Evolutionary conservation across 2,329 filamentous ascomycete species (phyloP), one percentile per base, ranked within the genome.

Genomic region (Ophiostoma ips): DNA sequence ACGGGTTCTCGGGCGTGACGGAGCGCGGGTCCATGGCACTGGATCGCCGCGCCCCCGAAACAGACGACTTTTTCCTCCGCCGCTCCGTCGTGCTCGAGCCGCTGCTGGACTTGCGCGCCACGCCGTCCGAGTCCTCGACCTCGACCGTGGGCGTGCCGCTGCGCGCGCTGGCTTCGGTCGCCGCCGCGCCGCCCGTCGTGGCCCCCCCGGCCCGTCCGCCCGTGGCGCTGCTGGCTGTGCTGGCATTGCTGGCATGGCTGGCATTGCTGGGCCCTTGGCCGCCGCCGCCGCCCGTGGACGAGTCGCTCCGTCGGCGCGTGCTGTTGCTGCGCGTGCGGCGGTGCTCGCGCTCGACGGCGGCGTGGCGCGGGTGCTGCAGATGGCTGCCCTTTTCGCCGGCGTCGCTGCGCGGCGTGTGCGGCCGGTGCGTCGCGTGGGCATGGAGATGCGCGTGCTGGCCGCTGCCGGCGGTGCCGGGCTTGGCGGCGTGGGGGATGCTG

Each of bases 1-100:
- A 77, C 5, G 74, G 66, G 16, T 68, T 67, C 38, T 79, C 75
- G 1, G 75, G 75, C 3, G 75, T 77, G 3, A 73, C 66, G 5
- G 73, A 77, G 47, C 75, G 63, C 4, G 70, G 71, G 46, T 77
- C 73, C 21, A 33, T 21, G 4, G 64, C 63, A 0, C 66, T 66
- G 0, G 69, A 62, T 33, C 72, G 66, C 58, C 16, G 68, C 10
- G 28, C 3, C 0, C 45, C 46, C 5, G 51, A 48, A 9, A 49
- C 41, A 1, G 50, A 41, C 4, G 55, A 45, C 63, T 74, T 77
- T 64, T 73, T 76, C 35, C 73, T 65, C 49, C 71, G 68, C 60
- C 71, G 73, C 18, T 75, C 72, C 3, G 72, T 70, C 3, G 68
- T 61, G 24, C 59, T 68, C 8, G 71, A 73, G 1, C 68, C 66